A percentile compares a stretch with the other conserved stretches of the same genome.
phyloP scores from a whole-genome alignment of 2,329 filamentous ascomycete genomes.

The Westerdykella sp. region DNA sequence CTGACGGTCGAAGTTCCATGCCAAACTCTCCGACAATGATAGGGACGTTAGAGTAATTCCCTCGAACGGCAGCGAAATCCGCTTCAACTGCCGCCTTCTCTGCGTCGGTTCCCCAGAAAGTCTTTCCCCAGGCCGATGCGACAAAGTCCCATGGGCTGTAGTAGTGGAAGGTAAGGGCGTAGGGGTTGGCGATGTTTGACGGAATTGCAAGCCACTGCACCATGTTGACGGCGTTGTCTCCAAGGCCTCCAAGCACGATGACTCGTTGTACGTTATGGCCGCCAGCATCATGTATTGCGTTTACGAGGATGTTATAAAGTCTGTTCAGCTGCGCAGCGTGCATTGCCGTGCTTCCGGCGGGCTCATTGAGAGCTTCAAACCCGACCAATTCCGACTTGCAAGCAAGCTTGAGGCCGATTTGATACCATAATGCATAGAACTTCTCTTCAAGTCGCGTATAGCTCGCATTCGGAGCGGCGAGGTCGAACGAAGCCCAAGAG shows the following conservation, averaged over 20 bases:
- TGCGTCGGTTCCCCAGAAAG: slow-evolving; percentile 49
- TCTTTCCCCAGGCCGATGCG: slow-evolving; percentile 46
- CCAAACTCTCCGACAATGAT: too few relatives aligned
- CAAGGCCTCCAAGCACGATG: slow-evolving; percentile 46
- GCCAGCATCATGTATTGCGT: slow-evolving; percentile 45
- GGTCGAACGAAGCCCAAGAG: slow-evolving; percentile 51
- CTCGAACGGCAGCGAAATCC: slow-evolving; percentile 44
- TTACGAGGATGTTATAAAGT: slow-evolving; percentile 47
- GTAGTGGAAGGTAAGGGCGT: slow-evolving; percentile 53
- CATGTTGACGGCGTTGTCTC: slow-evolving; percentile 46
- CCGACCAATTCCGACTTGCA: slow-evolving; percentile 48
- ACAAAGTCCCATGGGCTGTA: slow-evolving; percentile 42
- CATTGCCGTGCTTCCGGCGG: slow-evolving; percentile 42
- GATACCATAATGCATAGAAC: slow-evolving; percentile 48
- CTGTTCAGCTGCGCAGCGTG: slow-evolving; percentile 47
- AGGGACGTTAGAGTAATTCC: slow-evolving; percentile 2
- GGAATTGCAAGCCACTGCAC: slow-evolving; percentile 46
- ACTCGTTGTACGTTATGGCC: slow-evolving; percentile 49
- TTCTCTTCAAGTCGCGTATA: slow-evolving; percentile 48
- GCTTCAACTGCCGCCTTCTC: slow-evolving; percentile 43
- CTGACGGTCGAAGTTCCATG: too few relatives aligned
- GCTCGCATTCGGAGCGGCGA: slow-evolving; percentile 40
- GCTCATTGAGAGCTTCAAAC: slow-evolving; percentile 53
- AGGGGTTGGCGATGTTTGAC: slow-evolving; percentile 43
- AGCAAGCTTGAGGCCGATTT: slow-evolving; percentile 46